Evolutionary conservation across 805 yeast genomes (phyloP), one percentile per base, ranked within the genome.

Genomic region (Wickerhamomyces canadensis): DNA sequence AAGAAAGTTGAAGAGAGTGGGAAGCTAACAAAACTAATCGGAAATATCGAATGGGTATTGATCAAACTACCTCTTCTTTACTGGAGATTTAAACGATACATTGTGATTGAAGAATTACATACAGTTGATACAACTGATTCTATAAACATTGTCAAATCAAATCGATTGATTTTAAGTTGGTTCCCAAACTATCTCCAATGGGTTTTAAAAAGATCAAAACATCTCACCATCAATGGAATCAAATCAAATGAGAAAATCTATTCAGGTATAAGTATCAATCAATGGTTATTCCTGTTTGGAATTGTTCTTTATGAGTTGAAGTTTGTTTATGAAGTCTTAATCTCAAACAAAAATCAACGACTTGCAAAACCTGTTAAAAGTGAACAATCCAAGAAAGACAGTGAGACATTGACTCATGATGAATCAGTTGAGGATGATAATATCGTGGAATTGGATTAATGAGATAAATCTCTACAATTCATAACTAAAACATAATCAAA

Each of bases 1-100:
- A 50, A 58, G 10, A 52, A 81, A 12, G 51, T 64, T 5, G 7
- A 3, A 10, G 13, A 9, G 23, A 7, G 23, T 21, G 23, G 7
- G 10, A 21, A 7, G 10, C 10, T 21, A 7, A 21, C 23, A 10
- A 21, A 21, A 21, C 10, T 7, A 7, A 10, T 21, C 10, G 10
- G 23, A 7, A 7, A 10, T 9, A 8, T 31, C 9, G n/a, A 31
- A 12, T 31, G 34, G 27, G 6, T 19, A 13, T 13, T 29, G 7
- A 21, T 21, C 23, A 18, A 29, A 29, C 4, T 29, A 12, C 32
- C 32, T 13, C 10, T 29, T 16, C 7, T 29, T 16, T 29, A 29
- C 18, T 18, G 19, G 15, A 29, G 32, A 29, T 29, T 29, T 13
- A 29, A n/a, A 19, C 18, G 15, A 8, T 17, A 19, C 19, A 10